Percentiles rank a stretch among this genome's conserved stretches.
Conservation (phyloP, 1,139 yeast species). For the Hemisphaericaspora lyxosophila region DNA sequence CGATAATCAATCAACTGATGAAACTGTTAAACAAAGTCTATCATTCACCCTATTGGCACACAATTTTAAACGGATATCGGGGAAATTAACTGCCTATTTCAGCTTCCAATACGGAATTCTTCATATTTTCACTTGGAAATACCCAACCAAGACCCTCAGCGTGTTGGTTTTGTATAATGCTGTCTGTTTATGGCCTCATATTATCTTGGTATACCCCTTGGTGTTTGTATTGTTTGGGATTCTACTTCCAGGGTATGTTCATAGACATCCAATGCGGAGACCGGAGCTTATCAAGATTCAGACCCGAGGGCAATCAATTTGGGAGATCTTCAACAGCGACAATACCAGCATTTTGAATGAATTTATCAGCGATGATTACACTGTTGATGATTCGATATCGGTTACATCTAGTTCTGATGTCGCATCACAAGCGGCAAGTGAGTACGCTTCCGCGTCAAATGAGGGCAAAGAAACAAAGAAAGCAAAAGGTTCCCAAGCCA, state of each 20-base stretch:
- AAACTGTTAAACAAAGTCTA: slow-evolving; percentile 48
- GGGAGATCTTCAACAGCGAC: slow-evolving; percentile 47
- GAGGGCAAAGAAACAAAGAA: slow-evolving; percentile 17
- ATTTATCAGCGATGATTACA: slow-evolving; percentile 25
- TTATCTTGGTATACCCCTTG: slow-evolving; percentile 65
- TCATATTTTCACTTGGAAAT: slow-evolving; percentile 61
- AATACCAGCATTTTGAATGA: slow-evolving; percentile 42
- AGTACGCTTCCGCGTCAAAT: neutral
- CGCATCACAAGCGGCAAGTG: slow-evolving; percentile 8
- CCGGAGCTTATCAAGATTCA: slow-evolving; percentile 45
- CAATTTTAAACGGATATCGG: slow-evolving; percentile 53
- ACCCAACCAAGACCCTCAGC: slow-evolving; percentile 57
- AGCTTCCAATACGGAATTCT: slow-evolving; percentile 55
- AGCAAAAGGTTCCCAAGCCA: slow-evolving; percentile 38
- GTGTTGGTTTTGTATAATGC: slow-evolving; percentile 54
- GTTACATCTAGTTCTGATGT: slow-evolving; percentile 3
- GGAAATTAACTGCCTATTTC: slow-evolving; percentile 53
- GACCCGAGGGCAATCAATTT: slow-evolving; percentile 55
- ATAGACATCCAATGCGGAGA: slow-evolving; percentile 63
- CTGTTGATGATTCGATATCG: neutral
- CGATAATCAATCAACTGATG: slow-evolving; percentile 3
- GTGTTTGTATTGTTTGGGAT: slow-evolving; percentile 55
- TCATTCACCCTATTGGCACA: slow-evolving; percentile 49
- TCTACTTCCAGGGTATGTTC: slow-evolving; percentile 69
- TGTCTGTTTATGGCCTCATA: slow-evolving; percentile 68